Percentiles rank a stretch among this genome's conserved stretches.
These are phyloP conservation scores for Mimosa pudica DNA, from an alignment of 306 rosid genomes.

Conservation along the genomic window DNA sequence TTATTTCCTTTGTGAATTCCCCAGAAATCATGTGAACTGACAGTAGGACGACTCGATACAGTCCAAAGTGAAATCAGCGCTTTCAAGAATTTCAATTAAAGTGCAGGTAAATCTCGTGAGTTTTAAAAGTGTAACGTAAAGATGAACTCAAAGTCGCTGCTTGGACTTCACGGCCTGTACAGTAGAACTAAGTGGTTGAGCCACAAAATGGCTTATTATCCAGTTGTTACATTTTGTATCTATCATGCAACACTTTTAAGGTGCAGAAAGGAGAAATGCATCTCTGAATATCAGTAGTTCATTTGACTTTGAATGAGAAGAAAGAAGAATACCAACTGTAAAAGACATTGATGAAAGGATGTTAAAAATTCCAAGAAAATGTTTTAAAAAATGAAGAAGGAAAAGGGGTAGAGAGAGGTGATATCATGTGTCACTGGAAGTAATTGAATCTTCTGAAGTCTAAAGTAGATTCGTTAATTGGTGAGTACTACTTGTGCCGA, in stretches of 20 bases:
- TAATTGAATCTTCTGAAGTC: not conserved
- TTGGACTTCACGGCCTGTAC: slow-evolving; percentile 30
- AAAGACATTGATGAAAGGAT: not conserved
- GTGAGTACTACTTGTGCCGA: not conserved
- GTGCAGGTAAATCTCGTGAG: slow-evolving; percentile 47
- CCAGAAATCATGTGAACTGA: slow-evolving; percentile 51
- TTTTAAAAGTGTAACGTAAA: slow-evolving; percentile 17
- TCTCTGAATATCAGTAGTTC: slow-evolving; percentile 16
- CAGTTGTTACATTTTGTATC: not conserved
- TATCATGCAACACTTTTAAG: slow-evolving; percentile 26
- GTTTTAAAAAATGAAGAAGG: not conserved
- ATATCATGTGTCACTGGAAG: not conserved
- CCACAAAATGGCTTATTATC: slow-evolving; percentile 14
- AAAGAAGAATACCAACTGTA: not conserved
- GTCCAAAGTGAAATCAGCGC: slow-evolving; percentile 7
- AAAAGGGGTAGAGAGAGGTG: not conserved
- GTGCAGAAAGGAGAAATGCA: slow-evolving; percentile 14
- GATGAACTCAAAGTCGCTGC: slow-evolving; percentile 29
- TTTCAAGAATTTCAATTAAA: slow-evolving; percentile 9
- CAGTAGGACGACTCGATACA: slow-evolving; percentile 25
- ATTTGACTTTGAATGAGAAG: slow-evolving; percentile 16
- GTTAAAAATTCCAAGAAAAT: not conserved
- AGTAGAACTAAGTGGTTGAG: not conserved
- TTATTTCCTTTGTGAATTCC: slow-evolving; percentile 8
- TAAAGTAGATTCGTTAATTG: not conserved